Evolutionary conservation across 495 filamentous ascomycete genomes (phyloP), one percentile per base, ranked within the genome.

Genomic region (Lasiosphaeria ovina): DNA sequence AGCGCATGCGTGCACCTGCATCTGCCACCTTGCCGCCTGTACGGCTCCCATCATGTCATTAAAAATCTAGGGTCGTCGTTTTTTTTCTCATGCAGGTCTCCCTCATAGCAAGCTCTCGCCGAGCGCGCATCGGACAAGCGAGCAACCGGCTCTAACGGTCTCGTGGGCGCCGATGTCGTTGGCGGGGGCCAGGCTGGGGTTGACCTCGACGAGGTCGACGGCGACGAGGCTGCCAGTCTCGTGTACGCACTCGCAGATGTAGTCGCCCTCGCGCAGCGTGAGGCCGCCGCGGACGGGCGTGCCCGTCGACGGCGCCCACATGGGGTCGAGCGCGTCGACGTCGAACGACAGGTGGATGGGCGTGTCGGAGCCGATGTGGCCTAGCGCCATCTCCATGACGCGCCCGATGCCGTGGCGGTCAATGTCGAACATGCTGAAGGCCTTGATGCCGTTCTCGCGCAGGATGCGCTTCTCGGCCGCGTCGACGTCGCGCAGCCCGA

Each of bases 391-490:
- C 69, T 98, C 94, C 78, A 99, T 93, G 54, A 98, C 92, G 61
- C 88, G 88, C 32, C 94, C 95, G 70, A 99, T 98, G 36, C 94
- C 94, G 65, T 97, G 81, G 86, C 84, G 82, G 69, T 99, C 94
- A 74, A 99, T 89, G 73, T 98, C 94, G 72, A 97, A 93, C 94
- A 98, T 99, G 74, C 88, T 93, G 68, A 98, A 99, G 6, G 93
- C 95, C 76, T 89, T 92, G 75, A 99, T 92, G 3, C 88, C 87
- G 64, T 99, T 78, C 62, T 97, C 90, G 55, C 87, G 82, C 58
- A 99, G 76, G 40, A 96, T 87, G 74, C 82, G 81, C 87, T 98
- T 99, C 83, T 99, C 94, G 2, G 86, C 90, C 6, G 82, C 74
- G 67, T 99, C 94, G 17, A 98, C 91, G 75, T 99, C 94, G 24